Conservation (phyloP, 345 rosid species). For the Gossypium mustelinum region DNA sequence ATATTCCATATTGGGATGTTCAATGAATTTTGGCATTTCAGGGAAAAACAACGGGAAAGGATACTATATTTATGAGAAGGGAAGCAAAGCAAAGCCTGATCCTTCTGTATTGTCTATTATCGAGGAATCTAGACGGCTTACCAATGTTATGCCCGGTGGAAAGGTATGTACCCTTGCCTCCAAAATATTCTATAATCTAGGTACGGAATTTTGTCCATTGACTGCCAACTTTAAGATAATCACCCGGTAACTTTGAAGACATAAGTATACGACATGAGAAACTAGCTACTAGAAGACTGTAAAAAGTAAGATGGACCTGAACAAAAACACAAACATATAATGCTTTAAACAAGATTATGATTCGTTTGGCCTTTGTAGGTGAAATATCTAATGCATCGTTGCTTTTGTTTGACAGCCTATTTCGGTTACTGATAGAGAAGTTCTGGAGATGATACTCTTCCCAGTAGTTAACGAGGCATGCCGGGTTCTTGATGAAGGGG, state of each 20-base stretch:
- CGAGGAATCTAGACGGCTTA: conserved; percentile 61
- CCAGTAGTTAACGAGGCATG: conserved; percentile 93
- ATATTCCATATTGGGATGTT: neutral
- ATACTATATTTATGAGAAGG: conserved; percentile 75
- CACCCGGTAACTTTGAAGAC: neutral
- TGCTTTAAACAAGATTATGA: neutral
- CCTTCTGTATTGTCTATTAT: conserved; percentile 61
- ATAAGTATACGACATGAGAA: neutral
- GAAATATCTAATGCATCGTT: conserved; percentile 18
- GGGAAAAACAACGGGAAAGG: conserved; percentile 92
- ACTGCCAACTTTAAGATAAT: neutral
- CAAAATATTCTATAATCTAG: neutral
- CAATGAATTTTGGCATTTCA: conserved; percentile 24
- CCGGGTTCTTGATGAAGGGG: conserved; percentile 74
- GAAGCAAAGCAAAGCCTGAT: conserved; percentile 83
- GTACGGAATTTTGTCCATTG: neutral
- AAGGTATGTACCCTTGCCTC: conserved; percentile 45
- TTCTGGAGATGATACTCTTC: conserved; percentile 84
- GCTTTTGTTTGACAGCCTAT: conserved; percentile 53
- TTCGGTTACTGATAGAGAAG: conserved; percentile 68
- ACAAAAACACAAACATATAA: neutral
- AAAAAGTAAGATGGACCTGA: neutral
- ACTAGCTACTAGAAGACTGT: neutral
- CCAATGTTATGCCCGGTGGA: conserved; percentile 85
- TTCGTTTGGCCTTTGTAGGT: conserved; percentile 5